Base-by-base conservation (phyloP, 371 early-diverging fungal species). In the Mortierella sp. region DNA sequence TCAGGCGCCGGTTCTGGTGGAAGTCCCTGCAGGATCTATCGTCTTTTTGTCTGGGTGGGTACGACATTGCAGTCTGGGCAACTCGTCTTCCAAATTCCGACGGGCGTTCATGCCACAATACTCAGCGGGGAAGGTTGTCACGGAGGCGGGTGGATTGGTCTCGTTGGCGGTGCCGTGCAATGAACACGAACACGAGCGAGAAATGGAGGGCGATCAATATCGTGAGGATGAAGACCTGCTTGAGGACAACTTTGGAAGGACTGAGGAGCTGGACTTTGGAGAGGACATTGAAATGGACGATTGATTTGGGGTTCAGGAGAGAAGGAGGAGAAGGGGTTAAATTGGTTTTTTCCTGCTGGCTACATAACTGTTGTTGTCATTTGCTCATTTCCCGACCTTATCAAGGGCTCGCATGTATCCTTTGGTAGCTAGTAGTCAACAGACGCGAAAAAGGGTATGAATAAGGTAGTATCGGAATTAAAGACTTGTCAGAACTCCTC, bases 201-300 rank as follows among this genome's bases (percentile, higher is more conserved):
- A n/a, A 50, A 24, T 24, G 68, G 21, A 21, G 34, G 68, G 24
- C 2, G 38, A 4, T 16, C 42, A 68, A 42, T 24, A 68, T 19
- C 21, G 2, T 16, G 21, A 63, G 9, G 65, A 34, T 9, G 52
- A 31, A 21, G 47, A 21, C 19, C 4, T 52, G 31, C 13, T 70
- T 26, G 60, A 31, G 11, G 60, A 60, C 28, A 13, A 16, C 5
- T 60, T 60, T 60, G 60, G 60, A 28, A 26, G 60, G 47, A 47
- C 47, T 44, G 72, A 71, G 1, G 72, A 31, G 16, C 14, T 44
- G n/a, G 44, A 48, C 5, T 26, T 48, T 68, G 68, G 44, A 19
- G 68, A 68, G 7, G 44, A 47, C 5, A 47, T 92, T 31, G 91
- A 91, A 72, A 78, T 89, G 31, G 82, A 87, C 28, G 90, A 89